Evolutionary conservation across 768 basidiomycete species (phyloP).

Genomic region (Agaricus sinodeliciosus): DNA sequence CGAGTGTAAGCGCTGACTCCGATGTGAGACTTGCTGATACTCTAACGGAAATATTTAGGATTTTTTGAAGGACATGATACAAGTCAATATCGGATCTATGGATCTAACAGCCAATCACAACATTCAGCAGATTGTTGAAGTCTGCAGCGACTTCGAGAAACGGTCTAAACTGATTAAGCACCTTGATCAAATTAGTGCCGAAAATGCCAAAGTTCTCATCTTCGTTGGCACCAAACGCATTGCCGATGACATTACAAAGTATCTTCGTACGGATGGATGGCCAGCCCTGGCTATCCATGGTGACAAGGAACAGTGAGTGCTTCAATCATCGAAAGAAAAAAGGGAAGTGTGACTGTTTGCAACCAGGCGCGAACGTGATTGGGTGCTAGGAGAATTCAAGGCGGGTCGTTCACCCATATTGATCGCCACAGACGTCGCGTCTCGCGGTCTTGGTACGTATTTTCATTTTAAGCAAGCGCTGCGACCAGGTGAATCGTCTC

Average conservation of each 20-base stretch:
- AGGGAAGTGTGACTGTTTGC: neutral
- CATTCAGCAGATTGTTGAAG: conserved; percentile 92
- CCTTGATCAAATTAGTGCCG: conserved; percentile 90
- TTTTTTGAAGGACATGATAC: conserved; percentile 94
- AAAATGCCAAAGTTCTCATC: conserved; percentile 98
- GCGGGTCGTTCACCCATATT: conserved; percentile 95
- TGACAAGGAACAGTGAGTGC: conserved; percentile 92
- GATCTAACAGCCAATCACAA: conserved; percentile 98
- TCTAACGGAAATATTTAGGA: conserved; percentile 43
- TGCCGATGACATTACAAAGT: conserved; percentile 98
- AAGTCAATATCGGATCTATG: conserved; percentile 98
- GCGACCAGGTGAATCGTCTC: conserved; percentile 20
- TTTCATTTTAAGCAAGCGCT: conserved; percentile 41
- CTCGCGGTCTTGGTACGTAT: conserved; percentile 98
- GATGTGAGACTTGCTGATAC: neutral
- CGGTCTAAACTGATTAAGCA: conserved; percentile 94
- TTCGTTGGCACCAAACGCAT: conserved; percentile 98
- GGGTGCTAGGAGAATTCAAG: conserved; percentile 98
- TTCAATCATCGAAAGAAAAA: neutral
- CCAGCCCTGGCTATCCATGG: conserved; percentile 99
- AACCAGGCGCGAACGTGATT: conserved; percentile 90
- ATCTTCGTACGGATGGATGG: conserved; percentile 97
- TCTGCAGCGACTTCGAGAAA: conserved; percentile 97
- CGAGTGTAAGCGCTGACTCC: conserved; percentile 46
- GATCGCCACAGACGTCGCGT: conserved; percentile 98